phyloP scores from a whole-genome alignment of 139 green algal genomes.

The Edaphochlamys debaryana region DNA sequence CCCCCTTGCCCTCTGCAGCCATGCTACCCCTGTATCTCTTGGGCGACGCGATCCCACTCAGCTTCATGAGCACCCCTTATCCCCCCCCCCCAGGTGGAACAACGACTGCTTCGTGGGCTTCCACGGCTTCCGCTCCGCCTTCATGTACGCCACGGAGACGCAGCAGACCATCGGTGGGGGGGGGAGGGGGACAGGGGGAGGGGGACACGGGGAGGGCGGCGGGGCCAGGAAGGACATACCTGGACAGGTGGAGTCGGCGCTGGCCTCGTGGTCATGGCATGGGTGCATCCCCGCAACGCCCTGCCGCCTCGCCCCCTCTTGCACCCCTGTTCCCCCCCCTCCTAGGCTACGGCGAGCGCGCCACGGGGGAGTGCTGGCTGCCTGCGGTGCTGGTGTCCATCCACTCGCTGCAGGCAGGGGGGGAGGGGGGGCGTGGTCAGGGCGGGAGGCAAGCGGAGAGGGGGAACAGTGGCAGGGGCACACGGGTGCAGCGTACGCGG shows the following conservation, averaged over 20 bases:
- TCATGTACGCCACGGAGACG: constrained; percentile 78
- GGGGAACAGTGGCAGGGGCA: background rate
- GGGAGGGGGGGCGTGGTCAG: background rate
- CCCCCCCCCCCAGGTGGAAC: constrained; percentile 48
- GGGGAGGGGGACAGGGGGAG: background rate
- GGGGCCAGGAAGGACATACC: too few relatives aligned
- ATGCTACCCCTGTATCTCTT: too few relatives aligned
- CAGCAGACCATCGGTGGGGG: constrained; percentile 78
- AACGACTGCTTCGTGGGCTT: constrained; percentile 65
- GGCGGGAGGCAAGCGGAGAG: background rate
- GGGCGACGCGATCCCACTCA: too few relatives aligned
- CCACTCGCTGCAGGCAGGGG: constrained; percentile 68
- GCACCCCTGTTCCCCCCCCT: background rate
- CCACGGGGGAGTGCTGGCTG: constrained; percentile 78
- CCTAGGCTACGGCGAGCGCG: constrained; percentile 81
- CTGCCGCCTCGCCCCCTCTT: too few relatives aligned
- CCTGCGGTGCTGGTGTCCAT: constrained; percentile 68
- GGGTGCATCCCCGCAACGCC: too few relatives aligned
- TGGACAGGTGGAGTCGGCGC: too few relatives aligned
- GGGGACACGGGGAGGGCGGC: background rate
- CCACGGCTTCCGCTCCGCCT: constrained; percentile 61
- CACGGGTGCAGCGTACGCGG: too few relatives aligned
- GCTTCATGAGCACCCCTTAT: background rate
- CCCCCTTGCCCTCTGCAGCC: too few relatives aligned
- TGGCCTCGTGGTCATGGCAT: too few relatives aligned